A percentile compares a stretch with the other conserved stretches of the same genome.
Conservation (phyloP, 2,329 filamentous ascomycete species). For the Colletotrichum incanum region DNA sequence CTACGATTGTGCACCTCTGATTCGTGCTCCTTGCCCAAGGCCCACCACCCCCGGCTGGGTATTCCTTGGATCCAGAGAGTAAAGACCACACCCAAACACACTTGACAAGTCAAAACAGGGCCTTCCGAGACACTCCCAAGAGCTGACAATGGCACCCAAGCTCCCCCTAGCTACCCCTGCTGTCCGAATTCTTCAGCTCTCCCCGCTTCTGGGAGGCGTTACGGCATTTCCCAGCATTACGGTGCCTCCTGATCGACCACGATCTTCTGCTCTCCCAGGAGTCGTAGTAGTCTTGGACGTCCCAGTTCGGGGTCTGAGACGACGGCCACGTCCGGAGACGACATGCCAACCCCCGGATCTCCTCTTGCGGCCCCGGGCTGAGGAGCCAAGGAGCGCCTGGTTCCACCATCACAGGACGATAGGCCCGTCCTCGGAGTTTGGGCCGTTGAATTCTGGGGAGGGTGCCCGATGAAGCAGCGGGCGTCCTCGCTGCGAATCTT, state of each 20-base stretch:
- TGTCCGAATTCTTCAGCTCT: slow-evolving; percentile 10
- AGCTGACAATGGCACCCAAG: slow-evolving; percentile 19
- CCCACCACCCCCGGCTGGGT: not conserved
- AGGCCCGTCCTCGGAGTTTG: slow-evolving; percentile 4
- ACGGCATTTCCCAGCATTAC: not conserved
- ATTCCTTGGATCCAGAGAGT: not conserved
- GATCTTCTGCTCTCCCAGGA: slow-evolving; percentile 17
- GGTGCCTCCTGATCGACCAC: slow-evolving; percentile 31
- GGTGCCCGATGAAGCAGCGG: slow-evolving; percentile 2
- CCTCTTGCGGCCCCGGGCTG: slow-evolving; percentile 8
- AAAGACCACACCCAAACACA: not conserved
- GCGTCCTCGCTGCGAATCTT: not conserved
- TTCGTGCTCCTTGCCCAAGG: not conserved
- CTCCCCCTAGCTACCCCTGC: slow-evolving; percentile 4
- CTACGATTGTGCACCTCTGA: not conserved
- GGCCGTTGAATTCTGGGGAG: slow-evolving; percentile 18
- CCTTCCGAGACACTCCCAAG: slow-evolving; percentile 32
- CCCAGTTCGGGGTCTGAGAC: slow-evolving; percentile 36
- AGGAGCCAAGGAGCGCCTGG: slow-evolving; percentile 11
- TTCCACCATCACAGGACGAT: slow-evolving; percentile 14
- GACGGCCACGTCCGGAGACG: slow-evolving; percentile 26
- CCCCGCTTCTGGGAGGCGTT: not conserved
- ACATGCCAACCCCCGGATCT: not conserved
- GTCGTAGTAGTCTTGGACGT: slow-evolving; percentile 4
- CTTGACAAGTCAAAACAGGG: slow-evolving; percentile 16